phyloP scores from a whole-genome alignment of 345 rosid species.

The Bruguiera parviflora region DNA sequence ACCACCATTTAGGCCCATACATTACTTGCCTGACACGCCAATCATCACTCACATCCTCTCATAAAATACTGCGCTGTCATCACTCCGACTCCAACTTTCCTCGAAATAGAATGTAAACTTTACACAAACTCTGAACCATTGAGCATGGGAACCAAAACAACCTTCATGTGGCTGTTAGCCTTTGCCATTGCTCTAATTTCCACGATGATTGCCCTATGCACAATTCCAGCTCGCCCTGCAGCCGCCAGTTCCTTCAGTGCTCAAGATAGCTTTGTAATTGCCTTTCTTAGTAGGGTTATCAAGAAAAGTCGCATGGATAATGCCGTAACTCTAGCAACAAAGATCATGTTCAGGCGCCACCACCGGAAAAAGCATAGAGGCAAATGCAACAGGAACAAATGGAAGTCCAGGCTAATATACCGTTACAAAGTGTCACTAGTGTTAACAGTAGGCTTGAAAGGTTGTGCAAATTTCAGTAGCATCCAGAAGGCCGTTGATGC shows the following conservation, averaged over 20 bases:
- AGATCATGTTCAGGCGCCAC: conserved; percentile 17
- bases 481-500: conserved; percentile 69
- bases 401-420: conserved; percentile 38
- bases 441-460: conserved; percentile 54
- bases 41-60: conserved; percentile 9
- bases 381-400: conserved; percentile 32
- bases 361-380: conserved; percentile 9
- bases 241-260: background rate
- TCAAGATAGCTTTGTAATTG: background rate
- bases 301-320: conserved; percentile 16
- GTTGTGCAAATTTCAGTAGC: conserved; percentile 66
- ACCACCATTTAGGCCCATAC: conserved; percentile 10
- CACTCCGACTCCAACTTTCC: background rate
- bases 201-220: conserved; percentile 22
- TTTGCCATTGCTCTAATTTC: conserved; percentile 37
- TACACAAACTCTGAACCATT: background rate
- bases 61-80: background rate
- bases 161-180: conserved; percentile 39
- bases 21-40: conserved; percentile 48
- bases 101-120: background rate
- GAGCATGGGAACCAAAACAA: conserved; percentile 28
- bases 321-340: conserved; percentile 6
- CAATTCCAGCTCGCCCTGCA: conserved; percentile 11
- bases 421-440: conserved; percentile 38
- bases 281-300: conserved; percentile 13